Base-by-base conservation (phyloP, 1,284 basidiomycete genomes). In the Cutaneotrichosporon cutaneum region DNA sequence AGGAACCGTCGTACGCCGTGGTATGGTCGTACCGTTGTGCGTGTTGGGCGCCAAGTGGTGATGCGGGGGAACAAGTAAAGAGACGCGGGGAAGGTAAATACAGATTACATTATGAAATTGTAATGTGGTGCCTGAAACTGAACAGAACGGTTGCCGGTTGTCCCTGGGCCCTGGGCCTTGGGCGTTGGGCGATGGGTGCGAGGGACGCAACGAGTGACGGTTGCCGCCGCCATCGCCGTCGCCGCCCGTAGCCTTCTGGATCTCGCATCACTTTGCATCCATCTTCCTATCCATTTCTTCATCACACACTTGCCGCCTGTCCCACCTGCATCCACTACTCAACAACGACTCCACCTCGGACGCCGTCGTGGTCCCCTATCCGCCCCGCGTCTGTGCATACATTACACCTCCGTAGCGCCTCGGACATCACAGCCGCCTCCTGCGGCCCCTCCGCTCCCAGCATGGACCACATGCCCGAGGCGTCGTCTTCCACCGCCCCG, bases 381-480 rank as follows among this genome's bases (percentile, higher is more conserved):
- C 50, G 33, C 13, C 27, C 50, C 7, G 11, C 24, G 13, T 26
- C 24, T 11, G 45, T 47, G 45, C 45, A 47, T 47, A 47, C 45
- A 24, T 2, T 9, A 16, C 45, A 11, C 45, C n/a, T 16, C 14
- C 24, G 22, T 14, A 26, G 32, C 47, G 24, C 35, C 22, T 35
- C 39, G 39, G 39, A 45, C 45, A 18, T 30, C 50, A 18, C 3
- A 45, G 24, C 36, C 51, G 33, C 39, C 50, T 36, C 35, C 54
- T 13, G 14, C 33, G 26, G 36, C 26, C 26, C 18, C 48, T 27
- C 18, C 21, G 52, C 48, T 11, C 33, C 11, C 53, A 54, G 39
- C 35, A 69, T 69, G 67, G 67, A 69, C 57, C 50, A 42, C 48
- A 72, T 72, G 61, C 67, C 72, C 27, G 75, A 73, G 59, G 72